A percentile compares a stretch with the other conserved stretches of the same genome.
These are phyloP conservation scores for Ogataea methanolica DNA, from an alignment of 805 yeast genomes.

Conservation along the genomic window DNA sequence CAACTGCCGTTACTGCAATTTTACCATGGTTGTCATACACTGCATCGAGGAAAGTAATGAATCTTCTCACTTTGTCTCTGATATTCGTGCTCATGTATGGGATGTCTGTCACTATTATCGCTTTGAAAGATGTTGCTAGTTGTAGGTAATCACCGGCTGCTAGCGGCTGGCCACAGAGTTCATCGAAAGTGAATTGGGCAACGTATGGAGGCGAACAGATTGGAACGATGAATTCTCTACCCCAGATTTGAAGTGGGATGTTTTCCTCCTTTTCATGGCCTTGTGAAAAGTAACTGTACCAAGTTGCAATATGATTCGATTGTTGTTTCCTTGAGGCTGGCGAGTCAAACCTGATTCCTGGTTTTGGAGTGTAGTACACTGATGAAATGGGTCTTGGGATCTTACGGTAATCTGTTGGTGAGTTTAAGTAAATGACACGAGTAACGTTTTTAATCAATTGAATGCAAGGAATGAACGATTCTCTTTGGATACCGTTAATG, in stretches of 20 bases:
- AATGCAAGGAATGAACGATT: slow-evolving; percentile 89
- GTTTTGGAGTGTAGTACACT: slow-evolving; percentile 71
- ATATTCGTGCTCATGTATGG: slow-evolving; percentile 76
- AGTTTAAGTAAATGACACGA: slow-evolving; percentile 73
- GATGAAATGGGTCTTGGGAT: slow-evolving; percentile 78
- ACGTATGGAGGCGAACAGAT: slow-evolving; percentile 70
- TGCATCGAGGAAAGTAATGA: slow-evolving; percentile 93
- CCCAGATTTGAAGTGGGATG: slow-evolving; percentile 68
- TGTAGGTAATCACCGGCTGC: slow-evolving; percentile 95
- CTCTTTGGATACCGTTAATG: slow-evolving; percentile 90
- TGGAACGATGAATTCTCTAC: slow-evolving; percentile 76
- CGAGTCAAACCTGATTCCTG: slow-evolving; percentile 52
- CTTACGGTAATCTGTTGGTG: slow-evolving; percentile 92
- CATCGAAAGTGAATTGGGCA: slow-evolving; percentile 83
- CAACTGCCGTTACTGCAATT: slow-evolving; percentile 84
- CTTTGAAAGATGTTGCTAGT: slow-evolving; percentile 67
- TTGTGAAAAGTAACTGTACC: slow-evolving; percentile 79
- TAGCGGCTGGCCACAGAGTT: slow-evolving; percentile 80
- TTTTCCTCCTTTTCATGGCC: slow-evolving; percentile 40
- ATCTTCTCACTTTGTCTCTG: slow-evolving; percentile 82
- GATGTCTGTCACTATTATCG: slow-evolving; percentile 87
- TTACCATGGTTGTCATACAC: slow-evolving; percentile 89
- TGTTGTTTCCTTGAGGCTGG: slow-evolving; percentile 48
- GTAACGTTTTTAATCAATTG: slow-evolving; percentile 69
- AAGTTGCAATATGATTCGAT: slow-evolving; percentile 56